phyloP scores from a whole-genome alignment of 331 rosid genomes.

The Saraca asoca region DNA sequence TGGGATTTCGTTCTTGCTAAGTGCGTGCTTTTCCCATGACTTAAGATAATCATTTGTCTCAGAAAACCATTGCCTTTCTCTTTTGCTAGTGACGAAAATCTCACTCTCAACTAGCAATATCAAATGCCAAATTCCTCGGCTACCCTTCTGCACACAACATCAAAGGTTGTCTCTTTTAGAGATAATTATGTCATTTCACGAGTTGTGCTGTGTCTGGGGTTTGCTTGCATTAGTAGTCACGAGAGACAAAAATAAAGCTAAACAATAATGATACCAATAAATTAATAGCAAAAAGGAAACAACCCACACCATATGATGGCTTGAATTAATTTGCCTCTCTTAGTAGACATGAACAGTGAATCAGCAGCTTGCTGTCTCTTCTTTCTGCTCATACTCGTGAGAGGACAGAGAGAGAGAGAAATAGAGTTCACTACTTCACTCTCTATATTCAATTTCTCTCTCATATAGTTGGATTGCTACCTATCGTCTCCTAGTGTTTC shows the following conservation, averaged over 20 bases:
- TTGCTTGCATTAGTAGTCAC: conserved; percentile 28
- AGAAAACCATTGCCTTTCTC: conserved; percentile 9
- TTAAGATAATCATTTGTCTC: conserved; percentile 43
- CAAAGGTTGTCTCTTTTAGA: neutral
- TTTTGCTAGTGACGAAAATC: neutral
- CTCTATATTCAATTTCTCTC: no score
- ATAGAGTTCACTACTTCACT: neutral
- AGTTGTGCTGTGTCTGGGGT: conserved; percentile 31
- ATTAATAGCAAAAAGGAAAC: neutral
- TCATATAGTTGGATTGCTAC: no score
- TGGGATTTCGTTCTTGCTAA: conserved; percentile 44
- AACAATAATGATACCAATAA: neutral
- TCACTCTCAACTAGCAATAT: neutral
- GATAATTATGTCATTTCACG: conserved; percentile 30
- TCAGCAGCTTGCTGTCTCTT: conserved; percentile 46
- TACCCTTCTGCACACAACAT: conserved; percentile 18
- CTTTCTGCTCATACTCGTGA: neutral
- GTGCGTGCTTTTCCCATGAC: conserved; percentile 47
- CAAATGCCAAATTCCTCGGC: neutral
- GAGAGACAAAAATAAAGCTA: neutral
- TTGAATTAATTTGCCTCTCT: conserved; percentile 37
- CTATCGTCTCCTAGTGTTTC: conserved; percentile 37
- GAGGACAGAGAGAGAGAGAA: no score
- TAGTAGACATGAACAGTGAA: conserved; percentile 43
- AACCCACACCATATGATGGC: conserved; percentile 39